These are phyloP conservation scores for Cytospora mali DNA, from an alignment of 2,329 filamentous ascomycete genomes.

Conservation along the genomic window DNA sequence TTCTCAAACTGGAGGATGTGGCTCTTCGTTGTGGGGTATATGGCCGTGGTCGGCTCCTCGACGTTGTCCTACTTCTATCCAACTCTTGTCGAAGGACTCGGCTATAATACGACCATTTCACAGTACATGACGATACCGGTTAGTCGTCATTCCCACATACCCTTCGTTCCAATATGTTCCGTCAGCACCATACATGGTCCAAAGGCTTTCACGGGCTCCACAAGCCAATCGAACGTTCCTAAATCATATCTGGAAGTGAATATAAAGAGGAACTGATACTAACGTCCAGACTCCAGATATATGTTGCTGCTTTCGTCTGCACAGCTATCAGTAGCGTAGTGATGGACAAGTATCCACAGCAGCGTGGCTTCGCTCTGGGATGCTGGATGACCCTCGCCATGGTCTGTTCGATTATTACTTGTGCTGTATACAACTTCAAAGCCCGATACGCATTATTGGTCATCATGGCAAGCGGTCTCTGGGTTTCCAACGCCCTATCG, in stretches of 20 bases:
- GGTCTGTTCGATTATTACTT: constrained; percentile 44
- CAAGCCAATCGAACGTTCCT: too few species aligned
- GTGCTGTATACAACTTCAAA: constrained; percentile 51
- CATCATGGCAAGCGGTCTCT: constrained; percentile 57
- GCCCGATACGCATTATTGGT: constrained; percentile 58
- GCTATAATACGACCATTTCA: constrained; percentile 48
- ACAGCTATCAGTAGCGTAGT: constrained; percentile 50
- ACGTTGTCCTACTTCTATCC: constrained; percentile 59
- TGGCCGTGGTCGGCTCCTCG: constrained; percentile 45
- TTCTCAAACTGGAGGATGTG: constrained; percentile 46
- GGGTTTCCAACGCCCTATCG: constrained; percentile 54
- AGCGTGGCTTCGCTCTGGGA: constrained; percentile 52
- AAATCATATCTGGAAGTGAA: too few species aligned
- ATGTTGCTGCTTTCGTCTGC: constrained; percentile 54
- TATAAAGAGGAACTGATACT: too few species aligned
- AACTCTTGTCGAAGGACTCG: constrained; percentile 53
- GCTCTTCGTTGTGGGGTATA: constrained; percentile 45
- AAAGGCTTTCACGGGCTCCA: too few species aligned
- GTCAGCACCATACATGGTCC: too few species aligned
- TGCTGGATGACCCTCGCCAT: constrained; percentile 48
- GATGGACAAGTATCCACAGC: constrained; percentile 48
- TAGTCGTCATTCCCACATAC: background rate
- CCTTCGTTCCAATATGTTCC: too few species aligned
- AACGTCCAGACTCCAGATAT: constrained; percentile 31
- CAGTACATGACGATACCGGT: constrained; percentile 58